These are phyloP conservation scores for Fusarium sp. DNA, from an alignment of 2,329 filamentous ascomycete genomes.

Conservation along the genomic window DNA sequence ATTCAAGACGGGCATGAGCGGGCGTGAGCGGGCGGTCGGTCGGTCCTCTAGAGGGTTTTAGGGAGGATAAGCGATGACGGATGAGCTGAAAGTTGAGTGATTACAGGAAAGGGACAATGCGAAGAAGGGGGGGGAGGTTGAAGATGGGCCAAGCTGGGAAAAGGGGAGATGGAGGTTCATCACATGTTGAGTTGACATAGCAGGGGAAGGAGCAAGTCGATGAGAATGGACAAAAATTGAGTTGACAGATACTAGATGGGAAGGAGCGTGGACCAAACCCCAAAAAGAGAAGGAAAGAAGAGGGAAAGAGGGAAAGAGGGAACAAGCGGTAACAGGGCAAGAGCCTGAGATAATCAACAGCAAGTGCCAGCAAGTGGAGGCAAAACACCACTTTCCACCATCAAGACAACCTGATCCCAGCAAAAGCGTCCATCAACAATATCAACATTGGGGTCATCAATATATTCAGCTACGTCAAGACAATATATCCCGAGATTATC, in stretches of 20 bases:
- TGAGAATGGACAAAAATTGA: background rate
- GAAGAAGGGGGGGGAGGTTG: constrained; percentile 14
- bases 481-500: background rate
- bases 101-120: constrained; percentile 16
- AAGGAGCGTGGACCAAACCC: constrained; percentile 14
- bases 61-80: constrained; percentile 28
- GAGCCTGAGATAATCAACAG: constrained; percentile 1
- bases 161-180: constrained; percentile 10
- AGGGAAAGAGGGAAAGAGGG: background rate
- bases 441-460: background rate
- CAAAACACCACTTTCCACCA: background rate
- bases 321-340: background rate
- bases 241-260: background rate
- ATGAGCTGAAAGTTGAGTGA: constrained; percentile 41
- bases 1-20: constrained; percentile 36
- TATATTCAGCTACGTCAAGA: background rate
- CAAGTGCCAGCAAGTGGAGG: constrained; percentile 15
- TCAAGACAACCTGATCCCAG: background rate
- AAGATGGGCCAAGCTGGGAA: constrained; percentile 7
- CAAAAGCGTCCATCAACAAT: background rate
- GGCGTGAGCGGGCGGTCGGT: constrained; percentile 29
- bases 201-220: constrained; percentile 5
- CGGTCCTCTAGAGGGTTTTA: constrained; percentile 27
- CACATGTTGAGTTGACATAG: constrained; percentile 17
- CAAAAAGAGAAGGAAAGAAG: background rate